These are phyloP conservation scores for Mercurialis annua DNA, from an alignment of 345 rosid genomes.

Conservation along the genomic window DNA sequence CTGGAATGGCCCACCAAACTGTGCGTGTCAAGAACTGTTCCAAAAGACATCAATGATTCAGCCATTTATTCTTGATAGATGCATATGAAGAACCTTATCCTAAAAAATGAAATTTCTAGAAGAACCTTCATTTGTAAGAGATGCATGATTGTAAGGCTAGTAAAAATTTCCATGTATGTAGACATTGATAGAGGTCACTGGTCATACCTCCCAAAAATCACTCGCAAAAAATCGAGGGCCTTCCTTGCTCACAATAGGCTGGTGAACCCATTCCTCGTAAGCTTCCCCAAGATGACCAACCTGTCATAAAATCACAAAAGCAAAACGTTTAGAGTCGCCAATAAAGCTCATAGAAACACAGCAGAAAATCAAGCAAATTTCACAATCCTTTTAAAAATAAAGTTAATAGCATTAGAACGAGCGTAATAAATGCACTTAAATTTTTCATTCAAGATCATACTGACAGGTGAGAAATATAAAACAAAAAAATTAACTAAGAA, in stretches of 20 bases:
- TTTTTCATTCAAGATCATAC: no score
- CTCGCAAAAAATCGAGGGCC: slow-evolving; percentile 93
- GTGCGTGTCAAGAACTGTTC: slow-evolving; percentile 85
- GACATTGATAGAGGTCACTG: neutral
- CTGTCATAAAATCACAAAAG: slow-evolving; percentile 32
- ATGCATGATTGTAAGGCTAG: neutral
- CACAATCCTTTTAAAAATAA: neutral
- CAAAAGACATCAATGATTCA: slow-evolving; percentile 1
- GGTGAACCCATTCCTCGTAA: slow-evolving; percentile 98
- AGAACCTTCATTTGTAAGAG: neutral
- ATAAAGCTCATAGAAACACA: neutral
- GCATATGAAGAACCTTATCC: neutral
- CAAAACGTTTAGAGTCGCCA: slow-evolving; percentile 14
- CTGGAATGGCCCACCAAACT: slow-evolving; percentile 95
- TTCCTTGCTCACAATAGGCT: slow-evolving; percentile 82
- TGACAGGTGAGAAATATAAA: no score
- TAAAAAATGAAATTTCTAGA: neutral
- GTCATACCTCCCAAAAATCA: slow-evolving; percentile 81
- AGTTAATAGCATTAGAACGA: neutral
- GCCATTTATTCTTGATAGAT: neutral
- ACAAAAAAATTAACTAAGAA: neutral
- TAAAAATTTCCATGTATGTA: neutral
- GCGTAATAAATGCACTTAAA: no score
- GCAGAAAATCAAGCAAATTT: neutral
- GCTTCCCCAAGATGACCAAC: slow-evolving; percentile 97